A percentile compares a stretch with the other conserved stretches of the same genome.
Conservation (phyloP, 176 grass and related monocot genomes). For the Juncus inflexus region DNA sequence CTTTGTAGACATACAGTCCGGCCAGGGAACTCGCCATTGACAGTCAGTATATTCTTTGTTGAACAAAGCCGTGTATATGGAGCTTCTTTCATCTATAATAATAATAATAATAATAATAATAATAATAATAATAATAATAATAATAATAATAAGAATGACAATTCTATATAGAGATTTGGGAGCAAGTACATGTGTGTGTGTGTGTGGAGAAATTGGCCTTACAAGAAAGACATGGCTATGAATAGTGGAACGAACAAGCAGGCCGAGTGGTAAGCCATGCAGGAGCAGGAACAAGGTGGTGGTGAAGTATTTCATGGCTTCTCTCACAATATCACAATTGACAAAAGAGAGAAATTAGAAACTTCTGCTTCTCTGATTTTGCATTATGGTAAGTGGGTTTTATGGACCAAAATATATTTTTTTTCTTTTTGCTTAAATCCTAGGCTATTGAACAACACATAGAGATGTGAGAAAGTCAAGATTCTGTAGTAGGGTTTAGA, state of each 20-base stretch:
- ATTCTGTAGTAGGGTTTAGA: too few species aligned
- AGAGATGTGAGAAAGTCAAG: too few species aligned
- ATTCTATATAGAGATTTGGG: neutral
- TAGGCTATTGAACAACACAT: too few species aligned
- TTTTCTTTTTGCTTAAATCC: too few species aligned
- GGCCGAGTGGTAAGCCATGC: constrained; percentile 9
- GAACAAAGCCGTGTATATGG: constrained; percentile 47
- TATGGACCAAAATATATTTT: too few species aligned
- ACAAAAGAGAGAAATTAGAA: constrained; percentile 7
- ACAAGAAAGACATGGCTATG: constrained; percentile 20
- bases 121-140: too few species aligned
- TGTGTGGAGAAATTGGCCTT: constrained; percentile 2
- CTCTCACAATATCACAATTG: neutral
- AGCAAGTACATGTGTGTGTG: neutral
- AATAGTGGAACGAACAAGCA: neutral
- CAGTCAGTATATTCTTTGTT: constrained; percentile 47
- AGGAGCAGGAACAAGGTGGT: constrained; percentile 12
- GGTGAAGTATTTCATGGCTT: neutral
- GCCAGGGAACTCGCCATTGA: constrained; percentile 65
- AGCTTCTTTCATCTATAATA: constrained; percentile 45
- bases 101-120: too few species aligned
- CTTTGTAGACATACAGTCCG: constrained; percentile 51
- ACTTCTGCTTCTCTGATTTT: too few species aligned
- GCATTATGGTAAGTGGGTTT: too few species aligned
- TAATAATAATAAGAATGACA: neutral